Evolutionary conservation across 2,329 filamentous ascomycete species (phyloP).

Genomic region (Talaromyces sp.): DNA sequence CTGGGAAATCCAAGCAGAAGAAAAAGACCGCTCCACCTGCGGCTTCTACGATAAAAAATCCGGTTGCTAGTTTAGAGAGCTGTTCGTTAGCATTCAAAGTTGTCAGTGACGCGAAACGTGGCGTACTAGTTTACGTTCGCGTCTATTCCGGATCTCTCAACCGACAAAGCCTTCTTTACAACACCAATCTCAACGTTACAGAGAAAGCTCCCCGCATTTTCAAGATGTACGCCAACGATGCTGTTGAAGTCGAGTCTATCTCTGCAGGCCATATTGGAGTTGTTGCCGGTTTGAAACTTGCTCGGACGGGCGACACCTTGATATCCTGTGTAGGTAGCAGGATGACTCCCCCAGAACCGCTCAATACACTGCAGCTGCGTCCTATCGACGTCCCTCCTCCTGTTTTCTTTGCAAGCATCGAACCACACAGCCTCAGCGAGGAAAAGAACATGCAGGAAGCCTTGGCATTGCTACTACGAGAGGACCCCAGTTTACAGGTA

Average conservation of each 20-base stretch:
- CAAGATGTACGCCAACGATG: conserved; percentile 84
- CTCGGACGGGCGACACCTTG: conserved; percentile 91
- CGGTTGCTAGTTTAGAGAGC: conserved; percentile 60
- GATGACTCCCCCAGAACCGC: conserved; percentile 60
- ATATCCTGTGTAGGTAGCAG: conserved; percentile 66
- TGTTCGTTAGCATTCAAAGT: conserved; percentile 86
- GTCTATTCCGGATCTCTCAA: conserved; percentile 82
- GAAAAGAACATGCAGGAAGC: conserved; percentile 75
- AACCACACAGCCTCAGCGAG: conserved; percentile 71
- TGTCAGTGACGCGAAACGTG: conserved; percentile 78
- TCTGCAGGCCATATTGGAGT: conserved; percentile 89
- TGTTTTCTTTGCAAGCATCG: conserved; percentile 93
- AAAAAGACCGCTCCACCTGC: conserved; percentile 34
- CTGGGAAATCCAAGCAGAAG: conserved; percentile 39
- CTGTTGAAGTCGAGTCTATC: conserved; percentile 77
- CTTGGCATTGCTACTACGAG: conserved; percentile 72
- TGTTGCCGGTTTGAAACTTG: conserved; percentile 80
- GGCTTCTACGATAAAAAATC: conserved; percentile 40
- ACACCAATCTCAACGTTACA: conserved; percentile 74
- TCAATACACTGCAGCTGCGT: conserved; percentile 74
- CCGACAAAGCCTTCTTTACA: conserved; percentile 73
- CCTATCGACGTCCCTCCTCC: conserved; percentile 87
- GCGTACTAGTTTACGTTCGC: conserved; percentile 84
- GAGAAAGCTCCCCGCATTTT: conserved; percentile 78
- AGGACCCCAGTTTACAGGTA: conserved; percentile 89